Conservation (phyloP, 2,329 filamentous ascomycete species). For the Cadophora malorum region DNA sequence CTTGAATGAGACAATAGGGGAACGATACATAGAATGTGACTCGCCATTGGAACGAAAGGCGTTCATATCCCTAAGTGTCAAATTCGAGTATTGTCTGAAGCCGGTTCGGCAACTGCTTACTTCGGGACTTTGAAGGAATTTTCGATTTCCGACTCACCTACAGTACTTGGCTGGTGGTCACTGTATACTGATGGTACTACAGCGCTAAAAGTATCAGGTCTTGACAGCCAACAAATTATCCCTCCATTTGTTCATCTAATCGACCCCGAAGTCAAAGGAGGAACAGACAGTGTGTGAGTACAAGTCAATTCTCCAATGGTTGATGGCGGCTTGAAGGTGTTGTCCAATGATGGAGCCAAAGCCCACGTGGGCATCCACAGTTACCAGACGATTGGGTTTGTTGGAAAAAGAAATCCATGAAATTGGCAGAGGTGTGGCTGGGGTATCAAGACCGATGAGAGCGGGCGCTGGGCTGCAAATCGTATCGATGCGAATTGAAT, state of each 20-base stretch:
- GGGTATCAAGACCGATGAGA: not conserved
- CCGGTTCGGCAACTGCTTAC: not conserved
- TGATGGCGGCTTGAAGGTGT: not conserved
- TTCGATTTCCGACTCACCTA: not conserved
- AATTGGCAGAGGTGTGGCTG: not conserved
- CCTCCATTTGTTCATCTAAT: not conserved
- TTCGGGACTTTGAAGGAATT: not conserved
- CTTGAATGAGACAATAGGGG: not conserved
- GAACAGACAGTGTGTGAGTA: not conserved
- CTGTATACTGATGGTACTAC: not conserved
- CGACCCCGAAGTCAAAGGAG: not conserved
- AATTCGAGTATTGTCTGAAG: not conserved
- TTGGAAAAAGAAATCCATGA: not conserved
- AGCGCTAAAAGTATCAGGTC: not conserved
- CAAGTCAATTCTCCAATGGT: not conserved
- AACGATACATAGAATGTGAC: not conserved
- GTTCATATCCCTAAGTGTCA: not conserved
- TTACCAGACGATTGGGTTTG: not conserved
- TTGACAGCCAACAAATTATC: not conserved
- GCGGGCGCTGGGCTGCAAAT: not conserved
- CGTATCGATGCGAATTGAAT: not conserved
- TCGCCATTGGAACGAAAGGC: constrained; percentile 1
- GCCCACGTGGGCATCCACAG: not conserved
- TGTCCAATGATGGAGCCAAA: not conserved
- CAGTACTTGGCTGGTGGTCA: not conserved